Evolutionary conservation across 371 early-diverging fungal genomes (phyloP).

Genomic region (Smittium culicis): DNA sequence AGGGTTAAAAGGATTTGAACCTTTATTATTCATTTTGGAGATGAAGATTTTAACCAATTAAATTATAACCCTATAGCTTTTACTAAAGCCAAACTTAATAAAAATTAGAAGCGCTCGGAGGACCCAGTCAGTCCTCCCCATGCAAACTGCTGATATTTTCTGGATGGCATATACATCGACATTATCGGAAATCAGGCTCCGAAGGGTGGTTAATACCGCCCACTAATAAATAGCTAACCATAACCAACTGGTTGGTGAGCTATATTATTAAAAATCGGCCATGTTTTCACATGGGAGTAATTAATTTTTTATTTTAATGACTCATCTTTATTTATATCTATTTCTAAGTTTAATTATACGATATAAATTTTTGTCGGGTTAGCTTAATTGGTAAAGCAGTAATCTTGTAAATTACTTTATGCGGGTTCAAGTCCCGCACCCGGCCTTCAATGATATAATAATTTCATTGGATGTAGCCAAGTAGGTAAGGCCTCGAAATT

Average conservation of each 20-base stretch:
- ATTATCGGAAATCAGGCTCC: too few relatives aligned
- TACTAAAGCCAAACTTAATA: too few relatives aligned
- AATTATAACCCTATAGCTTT: background rate
- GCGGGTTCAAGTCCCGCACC: conserved; percentile 17
- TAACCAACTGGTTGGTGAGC: background rate
- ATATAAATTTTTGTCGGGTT: conserved; percentile 15
- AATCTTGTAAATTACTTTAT: conserved; percentile 31
- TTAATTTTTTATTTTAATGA: conserved; percentile 4
- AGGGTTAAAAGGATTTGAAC: conserved; percentile 1
- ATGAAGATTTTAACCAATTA: background rate
- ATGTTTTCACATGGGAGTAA: too few relatives aligned
- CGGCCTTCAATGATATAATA: background rate
- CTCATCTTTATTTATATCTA: conserved; percentile 23
- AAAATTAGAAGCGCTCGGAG: too few relatives aligned
- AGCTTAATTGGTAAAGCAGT: conserved; percentile 34
- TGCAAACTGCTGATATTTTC: too few relatives aligned
- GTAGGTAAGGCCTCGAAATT: conserved; percentile 23
- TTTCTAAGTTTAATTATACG: conserved; percentile 9
- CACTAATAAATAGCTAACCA: background rate
- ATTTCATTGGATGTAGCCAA: conserved; percentile 27
- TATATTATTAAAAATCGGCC: background rate
- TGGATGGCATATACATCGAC: too few relatives aligned
- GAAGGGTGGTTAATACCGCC: too few relatives aligned
- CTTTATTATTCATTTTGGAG: background rate
- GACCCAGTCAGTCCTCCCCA: too few relatives aligned